Evolutionary conservation across 1,284 basidiomycete genomes (phyloP).

Genomic region (Ustilago sp.): DNA sequence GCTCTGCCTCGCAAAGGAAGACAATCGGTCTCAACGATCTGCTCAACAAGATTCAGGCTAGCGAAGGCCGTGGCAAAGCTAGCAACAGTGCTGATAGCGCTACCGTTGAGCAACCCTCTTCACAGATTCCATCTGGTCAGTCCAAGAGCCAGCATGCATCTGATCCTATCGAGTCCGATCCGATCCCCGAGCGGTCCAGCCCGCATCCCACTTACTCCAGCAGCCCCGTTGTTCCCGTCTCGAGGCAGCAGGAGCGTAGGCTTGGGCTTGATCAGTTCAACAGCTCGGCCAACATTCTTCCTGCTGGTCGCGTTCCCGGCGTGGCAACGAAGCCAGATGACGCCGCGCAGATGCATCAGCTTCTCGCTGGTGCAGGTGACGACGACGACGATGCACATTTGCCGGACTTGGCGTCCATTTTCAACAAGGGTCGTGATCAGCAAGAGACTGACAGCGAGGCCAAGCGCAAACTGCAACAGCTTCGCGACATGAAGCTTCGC

Average conservation of each 20-base stretch:
- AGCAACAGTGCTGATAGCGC: slow-evolving; percentile 14
- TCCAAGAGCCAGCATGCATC: slow-evolving; percentile 47
- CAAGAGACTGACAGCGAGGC: slow-evolving; percentile 23
- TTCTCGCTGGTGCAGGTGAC: slow-evolving; percentile 10
- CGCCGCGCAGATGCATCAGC: background rate
- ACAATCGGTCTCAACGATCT: slow-evolving; percentile 56
- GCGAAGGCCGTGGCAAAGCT: slow-evolving; percentile 17
- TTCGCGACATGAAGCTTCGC: slow-evolving; percentile 36
- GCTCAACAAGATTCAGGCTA: slow-evolving; percentile 49
- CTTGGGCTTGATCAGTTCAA: slow-evolving; percentile 29
- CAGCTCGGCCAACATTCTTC: slow-evolving; percentile 19
- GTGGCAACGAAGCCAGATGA: slow-evolving; percentile 32
- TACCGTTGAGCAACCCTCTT: slow-evolving; percentile 23
- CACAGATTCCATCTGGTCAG: slow-evolving; percentile 42
- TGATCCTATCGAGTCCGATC: slow-evolving; percentile 51
- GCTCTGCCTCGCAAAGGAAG: slow-evolving; percentile 42
- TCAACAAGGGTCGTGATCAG: slow-evolving; percentile 28
- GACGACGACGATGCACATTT: slow-evolving; percentile 35
- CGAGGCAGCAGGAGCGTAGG: slow-evolving; percentile 36
- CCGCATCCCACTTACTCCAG: slow-evolving; percentile 28
- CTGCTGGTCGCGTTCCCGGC: slow-evolving; percentile 22
- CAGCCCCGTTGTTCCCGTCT: slow-evolving; percentile 40
- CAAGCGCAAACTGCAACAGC: slow-evolving; percentile 18
- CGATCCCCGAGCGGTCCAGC: slow-evolving; percentile 40
- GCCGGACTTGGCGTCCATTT: slow-evolving; percentile 40